Evolutionary conservation across 495 filamentous ascomycete genomes (phyloP).

Genomic region (Letharia columbiana): DNA sequence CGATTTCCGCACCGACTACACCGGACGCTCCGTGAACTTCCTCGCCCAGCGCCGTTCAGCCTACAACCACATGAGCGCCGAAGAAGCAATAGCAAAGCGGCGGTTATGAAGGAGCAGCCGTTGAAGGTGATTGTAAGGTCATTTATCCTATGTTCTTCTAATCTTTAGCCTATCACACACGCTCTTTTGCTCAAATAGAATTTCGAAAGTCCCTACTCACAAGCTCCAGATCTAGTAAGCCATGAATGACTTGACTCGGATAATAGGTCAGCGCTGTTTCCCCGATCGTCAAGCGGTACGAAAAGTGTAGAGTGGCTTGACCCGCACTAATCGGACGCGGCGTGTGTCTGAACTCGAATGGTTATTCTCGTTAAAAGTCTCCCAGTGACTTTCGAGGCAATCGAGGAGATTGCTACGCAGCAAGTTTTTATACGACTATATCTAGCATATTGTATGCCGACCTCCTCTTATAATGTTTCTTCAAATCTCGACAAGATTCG

Average conservation of each 20-base stretch:
- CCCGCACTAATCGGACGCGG: background rate
- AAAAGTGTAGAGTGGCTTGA: background rate
- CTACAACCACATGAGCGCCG: no score
- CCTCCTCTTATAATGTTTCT: conserved; percentile 10
- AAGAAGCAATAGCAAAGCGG: no score
- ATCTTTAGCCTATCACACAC: no score
- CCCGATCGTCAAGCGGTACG: background rate
- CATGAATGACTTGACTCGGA: no score
- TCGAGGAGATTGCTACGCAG: background rate
- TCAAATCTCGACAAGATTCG: background rate
- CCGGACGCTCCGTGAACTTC: background rate
- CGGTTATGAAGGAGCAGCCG: no score
- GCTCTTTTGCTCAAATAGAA: no score
- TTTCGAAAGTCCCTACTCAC: background rate
- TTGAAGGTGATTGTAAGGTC: no score
- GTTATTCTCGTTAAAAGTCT: background rate
- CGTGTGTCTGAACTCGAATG: background rate
- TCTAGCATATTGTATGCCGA: background rate
- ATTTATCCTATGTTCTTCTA: background rate
- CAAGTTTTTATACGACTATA: background rate
- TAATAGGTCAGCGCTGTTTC: background rate
- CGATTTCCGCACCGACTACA: background rate
- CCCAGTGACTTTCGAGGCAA: background rate
- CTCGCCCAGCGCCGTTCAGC: background rate
- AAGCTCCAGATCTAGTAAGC: no score